phyloP scores from a whole-genome alignment of 441 rosid genomes.

The Gossypium gossypioides region DNA sequence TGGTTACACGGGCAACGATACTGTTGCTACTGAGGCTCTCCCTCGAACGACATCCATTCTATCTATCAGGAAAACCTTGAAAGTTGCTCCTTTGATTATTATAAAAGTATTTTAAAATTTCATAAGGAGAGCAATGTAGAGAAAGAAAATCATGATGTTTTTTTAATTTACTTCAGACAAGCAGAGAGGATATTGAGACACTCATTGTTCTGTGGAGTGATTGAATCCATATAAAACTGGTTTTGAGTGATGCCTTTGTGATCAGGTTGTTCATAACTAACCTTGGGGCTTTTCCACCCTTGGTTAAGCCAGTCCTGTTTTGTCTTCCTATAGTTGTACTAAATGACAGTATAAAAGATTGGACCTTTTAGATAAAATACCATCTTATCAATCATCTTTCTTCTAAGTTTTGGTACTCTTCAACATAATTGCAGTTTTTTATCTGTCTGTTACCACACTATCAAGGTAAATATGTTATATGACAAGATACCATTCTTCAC shows the following conservation, averaged over 20 bases:
- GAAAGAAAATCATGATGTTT: background rate
- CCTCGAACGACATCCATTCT: background rate
- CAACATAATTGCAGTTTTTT: slow-evolving; percentile 4
- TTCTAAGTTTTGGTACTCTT: background rate
- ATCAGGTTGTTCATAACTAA: background rate
- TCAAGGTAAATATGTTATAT: background rate
- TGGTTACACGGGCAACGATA: background rate
- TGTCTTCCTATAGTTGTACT: background rate
- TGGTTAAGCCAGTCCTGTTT: background rate
- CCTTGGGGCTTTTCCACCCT: background rate
- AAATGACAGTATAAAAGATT: background rate
- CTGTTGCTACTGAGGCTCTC: background rate
- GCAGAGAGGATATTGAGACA: background rate
- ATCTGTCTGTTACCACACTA: background rate
- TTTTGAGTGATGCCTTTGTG: background rate
- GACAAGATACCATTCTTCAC: background rate
- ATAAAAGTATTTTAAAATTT: background rate
- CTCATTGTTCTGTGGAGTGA: background rate
- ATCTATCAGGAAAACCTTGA: background rate
- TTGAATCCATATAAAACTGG: background rate
- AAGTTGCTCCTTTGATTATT: background rate
- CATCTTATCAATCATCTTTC: background rate
- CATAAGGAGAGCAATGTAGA: background rate
- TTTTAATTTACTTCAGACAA: background rate
- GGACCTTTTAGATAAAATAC: background rate